Evolutionary conservation across 768 basidiomycete species (phyloP), one percentile per base, ranked within the genome.

Genomic region (Trametes villosa): DNA sequence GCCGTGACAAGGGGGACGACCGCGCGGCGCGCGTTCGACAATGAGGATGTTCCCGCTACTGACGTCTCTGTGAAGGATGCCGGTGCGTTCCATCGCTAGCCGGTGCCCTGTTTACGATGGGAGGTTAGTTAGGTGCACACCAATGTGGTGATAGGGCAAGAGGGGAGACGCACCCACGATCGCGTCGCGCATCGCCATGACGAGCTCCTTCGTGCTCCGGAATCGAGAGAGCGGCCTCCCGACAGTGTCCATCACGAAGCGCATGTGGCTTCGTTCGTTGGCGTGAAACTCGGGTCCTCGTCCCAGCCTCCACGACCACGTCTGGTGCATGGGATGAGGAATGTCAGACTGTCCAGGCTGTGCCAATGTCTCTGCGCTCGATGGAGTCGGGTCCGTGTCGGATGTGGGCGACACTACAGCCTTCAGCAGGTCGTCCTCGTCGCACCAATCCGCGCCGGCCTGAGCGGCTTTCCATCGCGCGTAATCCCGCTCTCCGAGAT

Each of bases 261-360:
- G 59, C 47, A 59, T 54, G 31, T 61, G 64, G 26, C 57, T 58
- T 1, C 60, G 60, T 26, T 65, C 60, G 17, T 27, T n/a, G 11
- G 44, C 17, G 13, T 20, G 9, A 18, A 11, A 20, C 17, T 48
- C 30, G 9, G 27, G 27, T 2, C 47, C 44, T 2, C 15, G 15
- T 3, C 36, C 15, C 24, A 56, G 33, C 13, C 45, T 40, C 31
- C 51, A 54, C 7, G 59, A 57, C 7, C 27, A 44, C 13, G 63
- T 65, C 26, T 53, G 42, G 31, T 64, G 59, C 40, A 33, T 46
- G 15, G 44, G 40, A 34, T 22, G 20, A 22, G 50, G 50, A 13
- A 18, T 3, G 7, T 13, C 29, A 9, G 27, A 29, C 2, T 18
- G 29, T 31, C n/a, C n/a, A n/a, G n/a, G n/a, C n/a, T n/a, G n/a